These are phyloP conservation scores for Acanthochlamys bracteata DNA, from an alignment of 106 monocot species.

Conservation along the genomic window DNA sequence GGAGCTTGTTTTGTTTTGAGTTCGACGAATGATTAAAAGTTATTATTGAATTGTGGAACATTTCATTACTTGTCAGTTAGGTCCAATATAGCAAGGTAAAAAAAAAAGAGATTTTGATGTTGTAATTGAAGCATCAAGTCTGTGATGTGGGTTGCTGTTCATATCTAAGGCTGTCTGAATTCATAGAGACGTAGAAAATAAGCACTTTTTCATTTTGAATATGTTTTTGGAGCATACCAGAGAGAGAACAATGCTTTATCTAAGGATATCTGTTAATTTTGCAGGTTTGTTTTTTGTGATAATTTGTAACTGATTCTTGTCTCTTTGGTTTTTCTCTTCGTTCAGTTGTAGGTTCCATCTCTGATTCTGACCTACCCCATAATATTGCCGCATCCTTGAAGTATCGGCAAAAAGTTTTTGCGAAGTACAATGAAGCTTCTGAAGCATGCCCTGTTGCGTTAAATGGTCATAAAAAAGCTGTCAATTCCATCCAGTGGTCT, in stretches of 20 bases:
- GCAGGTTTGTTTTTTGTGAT: background rate
- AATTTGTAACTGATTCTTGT: background rate
- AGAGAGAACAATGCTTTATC: background rate
- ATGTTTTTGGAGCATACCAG: background rate
- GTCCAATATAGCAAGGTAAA: no score
- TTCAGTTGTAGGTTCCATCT: slow-evolving; percentile 49
- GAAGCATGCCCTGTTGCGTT: slow-evolving; percentile 33
- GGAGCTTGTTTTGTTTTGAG: no score
- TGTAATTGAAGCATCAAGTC: no score
- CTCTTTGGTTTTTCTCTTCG: slow-evolving; percentile 1
- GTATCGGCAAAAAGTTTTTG: slow-evolving; percentile 11
- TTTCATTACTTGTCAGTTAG: no score
- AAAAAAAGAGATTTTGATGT: no score
- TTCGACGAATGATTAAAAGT: no score
- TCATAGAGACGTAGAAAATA: no score
- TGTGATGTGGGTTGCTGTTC: no score
- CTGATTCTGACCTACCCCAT: slow-evolving; percentile 33
- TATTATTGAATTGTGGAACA: no score
- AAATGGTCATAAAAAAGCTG: slow-evolving; percentile 49
- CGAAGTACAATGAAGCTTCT: slow-evolving; percentile 10
- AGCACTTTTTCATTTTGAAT: background rate
- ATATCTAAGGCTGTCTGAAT: no score
- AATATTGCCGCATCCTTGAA: slow-evolving; percentile 28
- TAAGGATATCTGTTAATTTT: background rate
- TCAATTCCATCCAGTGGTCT: slow-evolving; percentile 90